phyloP scores from a whole-genome alignment of 129 eudicot species.

The Heracleum sosnowskyi region DNA sequence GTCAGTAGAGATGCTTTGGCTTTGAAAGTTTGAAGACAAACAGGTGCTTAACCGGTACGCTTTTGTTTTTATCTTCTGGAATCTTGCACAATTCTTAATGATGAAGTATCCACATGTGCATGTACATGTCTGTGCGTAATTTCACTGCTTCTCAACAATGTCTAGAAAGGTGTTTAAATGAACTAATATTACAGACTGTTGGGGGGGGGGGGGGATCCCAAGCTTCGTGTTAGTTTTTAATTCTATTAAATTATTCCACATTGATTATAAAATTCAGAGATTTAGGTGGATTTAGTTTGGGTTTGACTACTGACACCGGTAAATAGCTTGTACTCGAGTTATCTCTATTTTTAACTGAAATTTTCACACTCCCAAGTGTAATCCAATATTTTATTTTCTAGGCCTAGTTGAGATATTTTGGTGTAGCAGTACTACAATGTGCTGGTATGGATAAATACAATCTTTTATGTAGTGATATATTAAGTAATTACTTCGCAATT shows the following conservation, averaged over 20 bases:
- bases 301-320: background rate
- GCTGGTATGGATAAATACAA: background rate
- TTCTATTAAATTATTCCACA: background rate
- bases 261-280: background rate
- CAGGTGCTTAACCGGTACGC: constrained; percentile 99
- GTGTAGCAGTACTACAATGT: background rate
- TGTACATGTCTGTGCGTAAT: background rate
- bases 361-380: background rate
- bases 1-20: constrained; percentile 83
- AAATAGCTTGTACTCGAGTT: background rate
- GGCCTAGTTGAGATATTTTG: background rate
- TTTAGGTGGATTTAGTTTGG: background rate
- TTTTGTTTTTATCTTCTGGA: constrained; percentile 36
- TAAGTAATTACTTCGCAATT: background rate
- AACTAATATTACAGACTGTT: background rate
- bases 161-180: background rate
- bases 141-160: background rate
- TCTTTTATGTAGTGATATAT: too few relatives aligned
- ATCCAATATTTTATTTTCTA: background rate
- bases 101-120: constrained; percentile 1
- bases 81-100: background rate
- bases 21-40: constrained; percentile 97
- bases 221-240: background rate
- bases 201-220: background rate
- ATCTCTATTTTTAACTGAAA: background rate